Conservation (phyloP, 1,284 basidiomycete species). For the Tilletia setariae region DNA sequence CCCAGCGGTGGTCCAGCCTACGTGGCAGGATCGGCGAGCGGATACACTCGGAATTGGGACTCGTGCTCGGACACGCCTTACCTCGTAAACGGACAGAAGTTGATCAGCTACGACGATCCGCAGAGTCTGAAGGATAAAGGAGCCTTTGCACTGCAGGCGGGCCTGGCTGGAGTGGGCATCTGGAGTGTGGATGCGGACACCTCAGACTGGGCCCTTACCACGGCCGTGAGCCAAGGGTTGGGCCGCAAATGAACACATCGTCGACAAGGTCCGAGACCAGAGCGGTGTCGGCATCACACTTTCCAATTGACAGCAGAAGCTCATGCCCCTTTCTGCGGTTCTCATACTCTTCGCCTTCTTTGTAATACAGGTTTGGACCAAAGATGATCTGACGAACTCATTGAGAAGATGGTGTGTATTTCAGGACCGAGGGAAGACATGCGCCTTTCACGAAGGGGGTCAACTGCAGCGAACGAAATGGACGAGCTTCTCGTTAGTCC, state of each 20-base stretch:
- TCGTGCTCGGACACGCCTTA: constrained; percentile 45
- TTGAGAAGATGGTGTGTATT: too few relatives aligned
- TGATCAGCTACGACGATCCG: constrained; percentile 48
- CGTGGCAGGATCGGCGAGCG: constrained; percentile 23
- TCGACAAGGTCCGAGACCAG: too few relatives aligned
- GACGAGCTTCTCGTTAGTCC: too few relatives aligned
- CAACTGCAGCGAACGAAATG: too few relatives aligned
- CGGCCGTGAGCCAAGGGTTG: constrained; percentile 18
- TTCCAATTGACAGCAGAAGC: too few relatives aligned
- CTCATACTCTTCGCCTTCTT: too few relatives aligned
- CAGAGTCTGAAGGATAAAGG: constrained; percentile 42
- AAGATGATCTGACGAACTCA: too few relatives aligned
- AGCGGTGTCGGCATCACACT: too few relatives aligned
- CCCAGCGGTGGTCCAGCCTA: constrained; percentile 21
- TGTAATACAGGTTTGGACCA: too few relatives aligned
- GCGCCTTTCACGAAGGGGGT: too few relatives aligned
- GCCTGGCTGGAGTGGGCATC: constrained; percentile 38
- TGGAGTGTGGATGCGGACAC: constrained; percentile 46
- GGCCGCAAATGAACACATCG: neutral
- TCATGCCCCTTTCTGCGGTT: too few relatives aligned
- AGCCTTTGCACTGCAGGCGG: constrained; percentile 33
- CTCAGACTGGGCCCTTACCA: constrained; percentile 28
- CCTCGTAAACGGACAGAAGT: constrained; percentile 30
- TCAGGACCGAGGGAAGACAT: too few relatives aligned
- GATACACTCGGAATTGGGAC: constrained; percentile 45